Conservation (phyloP, 495 filamentous ascomycete species). For the Penicillium pancosmium region DNA sequence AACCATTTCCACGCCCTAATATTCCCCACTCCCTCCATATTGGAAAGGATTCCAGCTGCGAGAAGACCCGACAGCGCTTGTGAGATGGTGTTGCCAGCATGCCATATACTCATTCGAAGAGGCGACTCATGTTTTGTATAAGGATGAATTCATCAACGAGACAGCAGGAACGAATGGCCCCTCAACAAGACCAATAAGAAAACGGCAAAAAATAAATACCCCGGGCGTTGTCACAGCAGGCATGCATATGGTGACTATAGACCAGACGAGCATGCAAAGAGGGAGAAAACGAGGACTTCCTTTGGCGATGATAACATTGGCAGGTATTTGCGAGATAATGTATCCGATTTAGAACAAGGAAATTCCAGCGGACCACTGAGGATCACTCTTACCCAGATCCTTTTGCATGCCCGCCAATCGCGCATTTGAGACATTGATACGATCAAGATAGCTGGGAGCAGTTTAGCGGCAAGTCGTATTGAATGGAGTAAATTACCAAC, state of each 20-base stretch:
- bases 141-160: not conserved
- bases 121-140: not conserved
- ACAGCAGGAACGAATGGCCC: conserved; percentile 1
- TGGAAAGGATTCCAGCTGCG: not conserved
- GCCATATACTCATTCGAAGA: conserved; percentile 3
- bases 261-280: not conserved
- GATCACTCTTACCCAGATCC: conserved; percentile 1
- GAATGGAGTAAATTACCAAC: not conserved
- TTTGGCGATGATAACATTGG: conserved; percentile 1
- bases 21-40: not conserved
- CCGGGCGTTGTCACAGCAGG: not conserved
- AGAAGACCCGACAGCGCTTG: not conserved
- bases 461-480: not conserved
- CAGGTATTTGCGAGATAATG: not conserved
- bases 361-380: conserved; percentile 1
- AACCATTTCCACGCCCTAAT: conserved; percentile 2
- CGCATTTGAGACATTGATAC: conserved; percentile 1
- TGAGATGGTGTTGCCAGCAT: not conserved
- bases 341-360: not conserved
- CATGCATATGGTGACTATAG: not conserved
- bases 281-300: not conserved
- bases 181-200: conserved; percentile 3
- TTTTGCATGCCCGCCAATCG: not conserved
- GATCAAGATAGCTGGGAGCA: not conserved
- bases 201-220: not conserved